phyloP scores from a whole-genome alignment of 1,284 basidiomycete genomes.

The Ustilago hordei region DNA sequence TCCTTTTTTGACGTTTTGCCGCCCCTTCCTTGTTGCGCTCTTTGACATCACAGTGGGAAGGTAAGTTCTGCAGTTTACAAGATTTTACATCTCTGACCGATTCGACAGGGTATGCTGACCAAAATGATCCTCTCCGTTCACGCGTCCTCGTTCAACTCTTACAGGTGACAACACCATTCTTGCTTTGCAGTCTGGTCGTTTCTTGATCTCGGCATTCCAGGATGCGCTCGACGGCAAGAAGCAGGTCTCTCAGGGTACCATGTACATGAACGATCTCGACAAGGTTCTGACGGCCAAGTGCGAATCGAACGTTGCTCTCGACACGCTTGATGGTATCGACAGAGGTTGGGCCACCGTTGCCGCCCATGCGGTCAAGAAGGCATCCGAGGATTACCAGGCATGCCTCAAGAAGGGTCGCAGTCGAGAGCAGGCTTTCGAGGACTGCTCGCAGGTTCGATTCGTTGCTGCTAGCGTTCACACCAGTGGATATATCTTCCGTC shows the following conservation, averaged over 20 bases:
- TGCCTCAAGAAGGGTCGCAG: slow-evolving; percentile 71
- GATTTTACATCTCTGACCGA: not conserved
- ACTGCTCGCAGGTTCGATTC: slow-evolving; percentile 73
- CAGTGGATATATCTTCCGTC: slow-evolving; percentile 69
- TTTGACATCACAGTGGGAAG: slow-evolving; percentile 12
- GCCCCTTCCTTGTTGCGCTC: not conserved
- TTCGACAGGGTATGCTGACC: not conserved
- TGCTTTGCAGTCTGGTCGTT: slow-evolving; percentile 73
- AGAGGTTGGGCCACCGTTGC: slow-evolving; percentile 73
- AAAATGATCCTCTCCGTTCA: not conserved
- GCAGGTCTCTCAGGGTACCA: slow-evolving; percentile 68
- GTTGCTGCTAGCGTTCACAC: slow-evolving; percentile 73
- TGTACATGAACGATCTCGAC: slow-evolving; percentile 72
- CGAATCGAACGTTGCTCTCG: slow-evolving; percentile 68
- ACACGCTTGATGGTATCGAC: slow-evolving; percentile 72
- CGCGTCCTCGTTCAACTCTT: not conserved
- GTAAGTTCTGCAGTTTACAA: not conserved
- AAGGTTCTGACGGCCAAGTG: slow-evolving; percentile 71
- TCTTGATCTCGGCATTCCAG: slow-evolving; percentile 72
- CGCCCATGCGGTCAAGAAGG: slow-evolving; percentile 74
- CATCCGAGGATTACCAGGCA: slow-evolving; percentile 72
- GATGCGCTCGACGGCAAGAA: slow-evolving; percentile 72
- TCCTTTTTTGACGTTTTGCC: not conserved
- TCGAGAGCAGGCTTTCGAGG: slow-evolving; percentile 74
- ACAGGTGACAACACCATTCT: slow-evolving; percentile 73